Evolutionary conservation across 257 asterid genomes (phyloP).

Genomic region (Verbascum thapsus): DNA sequence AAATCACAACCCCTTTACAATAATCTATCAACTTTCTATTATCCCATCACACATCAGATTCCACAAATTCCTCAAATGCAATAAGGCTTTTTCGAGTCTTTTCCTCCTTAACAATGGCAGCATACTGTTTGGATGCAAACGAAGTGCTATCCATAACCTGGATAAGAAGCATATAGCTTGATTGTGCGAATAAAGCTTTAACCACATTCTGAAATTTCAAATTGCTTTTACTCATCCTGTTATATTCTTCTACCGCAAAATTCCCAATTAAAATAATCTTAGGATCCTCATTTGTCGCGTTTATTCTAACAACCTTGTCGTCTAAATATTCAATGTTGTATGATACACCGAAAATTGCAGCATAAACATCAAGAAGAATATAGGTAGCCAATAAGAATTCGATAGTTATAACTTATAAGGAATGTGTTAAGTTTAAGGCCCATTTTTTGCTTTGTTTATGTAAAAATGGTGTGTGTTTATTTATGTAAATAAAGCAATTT

Average conservation of each 20-base stretch:
- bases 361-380: conserved; percentile 21
- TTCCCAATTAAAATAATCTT: conserved; percentile 15
- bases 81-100: not conserved
- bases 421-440: conserved; percentile 5
- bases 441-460: not conserved
- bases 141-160: conserved; percentile 11
- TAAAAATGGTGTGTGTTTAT: not conserved
- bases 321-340: not conserved
- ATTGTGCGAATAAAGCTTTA: conserved; percentile 7
- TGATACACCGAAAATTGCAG: not conserved
- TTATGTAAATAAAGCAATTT: not conserved
- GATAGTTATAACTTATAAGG: not conserved
- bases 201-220: conserved; percentile 21
- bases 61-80: conserved; percentile 3
- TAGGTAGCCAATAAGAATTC: conserved; percentile 22
- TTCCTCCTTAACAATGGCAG: conserved; percentile 4
- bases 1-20: no score
- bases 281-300: conserved; percentile 24
- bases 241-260: conserved; percentile 31
- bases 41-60: not conserved
- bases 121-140: conserved; percentile 2
- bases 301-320: not conserved
- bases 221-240: not conserved
- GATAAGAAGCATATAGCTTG: conserved; percentile 20
- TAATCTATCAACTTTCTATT: no score